A percentile compares a stretch with the other conserved stretches of the same genome.
These are phyloP conservation scores for Fusarium burgessii DNA, from an alignment of 2,329 filamentous ascomycete genomes.

Conservation along the genomic window DNA sequence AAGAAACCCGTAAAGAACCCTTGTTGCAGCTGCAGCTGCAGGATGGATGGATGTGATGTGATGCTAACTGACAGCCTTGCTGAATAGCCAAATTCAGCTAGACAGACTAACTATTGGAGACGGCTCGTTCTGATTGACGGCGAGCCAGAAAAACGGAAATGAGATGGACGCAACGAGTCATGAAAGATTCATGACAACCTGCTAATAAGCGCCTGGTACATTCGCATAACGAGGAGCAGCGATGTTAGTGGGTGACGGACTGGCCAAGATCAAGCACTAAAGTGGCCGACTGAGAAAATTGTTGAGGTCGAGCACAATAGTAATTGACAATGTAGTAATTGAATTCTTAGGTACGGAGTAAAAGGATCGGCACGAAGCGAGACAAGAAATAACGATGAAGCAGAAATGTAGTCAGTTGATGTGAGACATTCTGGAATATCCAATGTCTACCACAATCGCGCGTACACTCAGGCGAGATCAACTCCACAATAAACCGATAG, in stretches of 20 bases:
- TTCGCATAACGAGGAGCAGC: conserved; percentile 27
- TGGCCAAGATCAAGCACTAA: conserved; percentile 31
- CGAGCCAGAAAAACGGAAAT: conserved; percentile 35
- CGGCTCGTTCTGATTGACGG: conserved; percentile 19
- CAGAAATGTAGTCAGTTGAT: not conserved
- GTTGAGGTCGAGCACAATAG: not conserved
- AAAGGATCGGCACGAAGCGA: conserved; percentile 34
- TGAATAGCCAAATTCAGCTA: conserved; percentile 15
- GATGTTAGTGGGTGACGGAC: conserved; percentile 36
- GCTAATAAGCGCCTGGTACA: conserved; percentile 27
- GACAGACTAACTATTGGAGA: conserved; percentile 30
- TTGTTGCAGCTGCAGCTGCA: not conserved
- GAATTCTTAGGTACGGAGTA: not conserved
- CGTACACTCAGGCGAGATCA: conserved; percentile 16
- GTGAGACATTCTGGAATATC: conserved; percentile 25
- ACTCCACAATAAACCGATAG: conserved; percentile 36
- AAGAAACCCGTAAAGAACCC: not conserved
- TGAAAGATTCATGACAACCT: conserved; percentile 35
- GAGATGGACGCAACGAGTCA: conserved; percentile 40
- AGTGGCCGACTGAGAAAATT: conserved; percentile 15
- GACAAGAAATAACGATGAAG: conserved; percentile 2
- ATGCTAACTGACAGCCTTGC: conserved; percentile 26
- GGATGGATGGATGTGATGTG: not conserved
- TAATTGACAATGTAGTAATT: not conserved
- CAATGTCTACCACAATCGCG: not conserved